These are phyloP conservation scores for Sphagnum fallax DNA, from an alignment of 228 moss, liverwort and hornwort genomes.

Conservation along the genomic window DNA sequence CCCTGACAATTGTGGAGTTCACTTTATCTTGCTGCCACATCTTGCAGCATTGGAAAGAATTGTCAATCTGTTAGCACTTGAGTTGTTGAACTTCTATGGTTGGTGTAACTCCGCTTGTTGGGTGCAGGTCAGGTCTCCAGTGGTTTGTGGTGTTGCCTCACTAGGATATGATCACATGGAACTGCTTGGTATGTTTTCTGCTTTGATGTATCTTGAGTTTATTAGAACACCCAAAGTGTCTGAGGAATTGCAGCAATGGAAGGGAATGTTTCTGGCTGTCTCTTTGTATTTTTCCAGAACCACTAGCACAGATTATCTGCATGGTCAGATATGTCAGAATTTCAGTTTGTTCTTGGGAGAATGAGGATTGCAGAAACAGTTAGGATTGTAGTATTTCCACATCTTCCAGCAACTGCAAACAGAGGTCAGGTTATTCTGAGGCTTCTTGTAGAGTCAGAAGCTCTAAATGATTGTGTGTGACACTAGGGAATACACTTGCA, in stretches of 20 bases:
- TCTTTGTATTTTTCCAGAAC: neutral
- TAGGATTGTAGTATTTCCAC: no score
- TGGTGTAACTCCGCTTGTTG: neutral
- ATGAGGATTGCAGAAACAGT: no score
- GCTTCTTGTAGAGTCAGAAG: neutral
- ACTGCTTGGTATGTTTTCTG: conserved; percentile 57
- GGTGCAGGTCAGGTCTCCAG: conserved; percentile 76
- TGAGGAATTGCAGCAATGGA: no score
- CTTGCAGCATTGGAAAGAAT: no score
- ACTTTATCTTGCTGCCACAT: no score
- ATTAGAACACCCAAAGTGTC: no score
- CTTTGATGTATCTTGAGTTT: neutral
- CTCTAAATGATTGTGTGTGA: conserved; percentile 14
- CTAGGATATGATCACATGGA: conserved; percentile 99
- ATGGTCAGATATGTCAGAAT: neutral
- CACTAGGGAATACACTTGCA: conserved; percentile 63
- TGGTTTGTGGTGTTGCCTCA: conserved; percentile 87
- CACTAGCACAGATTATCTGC: neutral
- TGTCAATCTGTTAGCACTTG: no score
- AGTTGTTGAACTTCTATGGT: no score
- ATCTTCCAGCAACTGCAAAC: no score
- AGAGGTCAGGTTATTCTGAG: no score
- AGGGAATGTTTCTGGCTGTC: neutral
- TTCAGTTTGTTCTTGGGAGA: neutral
- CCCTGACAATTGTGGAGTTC: no score